Conservation (phyloP, 371 early-diverging fungal genomes). For the Haplosporangium sp. region DNA sequence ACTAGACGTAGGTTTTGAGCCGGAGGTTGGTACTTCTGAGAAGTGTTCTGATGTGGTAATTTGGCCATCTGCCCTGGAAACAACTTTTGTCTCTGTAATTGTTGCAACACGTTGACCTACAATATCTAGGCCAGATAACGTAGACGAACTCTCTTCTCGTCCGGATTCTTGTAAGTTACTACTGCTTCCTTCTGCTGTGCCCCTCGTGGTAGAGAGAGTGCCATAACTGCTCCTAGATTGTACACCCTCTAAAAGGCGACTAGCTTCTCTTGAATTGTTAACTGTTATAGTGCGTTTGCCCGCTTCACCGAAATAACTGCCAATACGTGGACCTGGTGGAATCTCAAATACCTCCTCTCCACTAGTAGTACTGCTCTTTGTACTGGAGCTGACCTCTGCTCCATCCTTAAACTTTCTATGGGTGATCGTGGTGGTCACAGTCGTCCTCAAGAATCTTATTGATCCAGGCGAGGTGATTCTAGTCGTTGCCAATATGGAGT, state of each 20-base stretch:
- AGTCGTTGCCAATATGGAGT: slow-evolving; percentile 3
- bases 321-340: slow-evolving; percentile 36
- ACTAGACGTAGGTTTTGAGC: neutral
- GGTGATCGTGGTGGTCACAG: slow-evolving; percentile 45
- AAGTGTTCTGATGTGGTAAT: slow-evolving; percentile 1
- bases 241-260: slow-evolving; percentile 15
- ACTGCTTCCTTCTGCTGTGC: neutral
- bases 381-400: slow-evolving; percentile 21
- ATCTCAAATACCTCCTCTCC: slow-evolving; percentile 48
- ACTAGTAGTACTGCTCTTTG: slow-evolving; percentile 25
- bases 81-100: slow-evolving; percentile 13
- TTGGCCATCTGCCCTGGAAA: neutral
- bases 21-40: neutral
- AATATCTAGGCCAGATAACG: slow-evolving; percentile 1
- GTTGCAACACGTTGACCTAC: slow-evolving; percentile 11
- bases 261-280: slow-evolving; percentile 22
- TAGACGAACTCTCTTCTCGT: neutral
- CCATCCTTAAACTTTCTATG: slow-evolving; percentile 37
- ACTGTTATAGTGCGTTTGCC: slow-evolving; percentile 21
- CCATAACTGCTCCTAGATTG: slow-evolving; percentile 2
- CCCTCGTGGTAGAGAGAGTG: slow-evolving; percentile 5
- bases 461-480: slow-evolving; percentile 42
- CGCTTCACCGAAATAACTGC: slow-evolving; percentile 29
- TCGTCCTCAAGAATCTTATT: slow-evolving; percentile 38
- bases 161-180: neutral